These are phyloP conservation scores for Sporothrix humicola DNA, from an alignment of 2,329 filamentous ascomycete genomes.

Conservation along the genomic window DNA sequence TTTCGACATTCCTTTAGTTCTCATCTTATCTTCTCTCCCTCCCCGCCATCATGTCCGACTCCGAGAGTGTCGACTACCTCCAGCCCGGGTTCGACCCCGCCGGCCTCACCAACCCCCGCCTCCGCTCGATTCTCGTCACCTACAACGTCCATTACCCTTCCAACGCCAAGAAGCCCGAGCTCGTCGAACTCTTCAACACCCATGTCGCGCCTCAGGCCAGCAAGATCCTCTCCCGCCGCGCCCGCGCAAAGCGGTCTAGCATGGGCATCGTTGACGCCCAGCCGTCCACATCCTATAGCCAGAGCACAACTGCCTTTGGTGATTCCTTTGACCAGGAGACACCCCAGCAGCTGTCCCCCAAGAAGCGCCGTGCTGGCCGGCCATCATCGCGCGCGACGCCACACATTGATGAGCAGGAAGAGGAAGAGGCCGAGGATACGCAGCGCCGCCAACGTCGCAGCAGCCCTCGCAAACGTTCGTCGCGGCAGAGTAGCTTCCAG, in stretches of 20 bases:
- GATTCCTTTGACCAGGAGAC: constrained; percentile 57
- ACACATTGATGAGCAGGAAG: constrained; percentile 56
- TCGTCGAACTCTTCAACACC: constrained; percentile 82
- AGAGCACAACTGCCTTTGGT: constrained; percentile 54
- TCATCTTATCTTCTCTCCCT: constrained; percentile 2
- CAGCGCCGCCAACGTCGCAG: constrained; percentile 44
- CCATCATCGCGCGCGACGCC: constrained; percentile 39
- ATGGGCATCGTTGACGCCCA: constrained; percentile 75
- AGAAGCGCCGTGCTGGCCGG: constrained; percentile 16
- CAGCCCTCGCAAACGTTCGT: constrained; percentile 61
- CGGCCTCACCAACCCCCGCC: constrained; percentile 81
- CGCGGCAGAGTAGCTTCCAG: constrained; percentile 61
- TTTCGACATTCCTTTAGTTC: not conserved
- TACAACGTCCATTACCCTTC: constrained; percentile 86
- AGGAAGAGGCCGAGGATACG: constrained; percentile 52
- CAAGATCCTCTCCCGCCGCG: constrained; percentile 75
- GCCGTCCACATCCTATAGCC: constrained; percentile 65
- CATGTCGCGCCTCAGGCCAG: constrained; percentile 78
- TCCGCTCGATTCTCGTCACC: constrained; percentile 88
- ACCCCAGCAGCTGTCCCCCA: constrained; percentile 5
- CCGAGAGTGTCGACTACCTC: constrained; percentile 78
- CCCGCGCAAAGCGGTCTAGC: constrained; percentile 82
- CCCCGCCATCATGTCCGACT: constrained; percentile 60
- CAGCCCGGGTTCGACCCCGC: constrained; percentile 84
- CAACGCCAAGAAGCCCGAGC: constrained; percentile 87